Percentiles rank a stretch among this genome's conserved stretches.
Evolutionary conservation across 805 yeast genomes (phyloP).

Genomic region (Myxozyma geophila): DNA sequence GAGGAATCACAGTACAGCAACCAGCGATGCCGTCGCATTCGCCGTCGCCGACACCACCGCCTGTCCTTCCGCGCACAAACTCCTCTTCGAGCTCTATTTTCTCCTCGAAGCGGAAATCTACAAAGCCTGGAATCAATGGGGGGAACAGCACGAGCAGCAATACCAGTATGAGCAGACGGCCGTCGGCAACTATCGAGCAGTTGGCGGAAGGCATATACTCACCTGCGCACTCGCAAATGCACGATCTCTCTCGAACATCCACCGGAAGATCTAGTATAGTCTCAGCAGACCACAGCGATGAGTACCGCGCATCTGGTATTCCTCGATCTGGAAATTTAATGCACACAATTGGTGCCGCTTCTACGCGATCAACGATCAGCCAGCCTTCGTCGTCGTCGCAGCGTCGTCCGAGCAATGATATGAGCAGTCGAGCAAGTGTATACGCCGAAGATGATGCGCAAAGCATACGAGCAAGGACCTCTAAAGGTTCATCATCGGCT

Average conservation of each 20-base stretch:
- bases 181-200: neutral
- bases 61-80: constrained; percentile 10
- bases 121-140: neutral
- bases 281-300: constrained; percentile 1
- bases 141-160: neutral
- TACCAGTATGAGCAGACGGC: neutral
- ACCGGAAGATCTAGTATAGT: neutral
- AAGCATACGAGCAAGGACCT: constrained; percentile 4
- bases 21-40: constrained; percentile 17
- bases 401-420: constrained; percentile 9
- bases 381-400: constrained; percentile 10
- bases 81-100: constrained; percentile 13
- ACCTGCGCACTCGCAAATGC: neutral
- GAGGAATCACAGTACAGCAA: neutral
- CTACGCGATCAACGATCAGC: constrained; percentile 2
- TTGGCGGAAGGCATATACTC: constrained; percentile 4
- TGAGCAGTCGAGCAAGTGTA: constrained; percentile 11
- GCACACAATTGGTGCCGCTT: constrained; percentile 11
- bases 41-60: constrained; percentile 14
- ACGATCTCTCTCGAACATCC: constrained; percentile 1
- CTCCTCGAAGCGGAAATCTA: constrained; percentile 4
- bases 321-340: constrained; percentile 18
- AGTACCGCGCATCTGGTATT: constrained; percentile 6
- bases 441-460: constrained; percentile 24
- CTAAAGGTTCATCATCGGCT: constrained; percentile 5